Conservation (phyloP, 352 stramenopile genomes). For the Phytophthora hibernalis region DNA sequence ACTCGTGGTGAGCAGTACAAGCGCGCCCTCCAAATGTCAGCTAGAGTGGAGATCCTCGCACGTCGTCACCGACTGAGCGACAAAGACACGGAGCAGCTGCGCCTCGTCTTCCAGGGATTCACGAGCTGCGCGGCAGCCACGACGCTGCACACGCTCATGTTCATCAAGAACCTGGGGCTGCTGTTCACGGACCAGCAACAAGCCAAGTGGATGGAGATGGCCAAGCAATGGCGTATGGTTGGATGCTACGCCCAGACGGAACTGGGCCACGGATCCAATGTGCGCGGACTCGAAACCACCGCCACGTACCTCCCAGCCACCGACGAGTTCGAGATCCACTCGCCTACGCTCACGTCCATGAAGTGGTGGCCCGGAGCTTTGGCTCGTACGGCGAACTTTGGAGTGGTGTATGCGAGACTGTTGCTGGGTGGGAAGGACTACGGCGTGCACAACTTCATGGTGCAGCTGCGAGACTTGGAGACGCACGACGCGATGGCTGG, state of each 20-base stretch:
- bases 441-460: constrained; percentile 97
- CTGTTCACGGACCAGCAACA: constrained; percentile 80
- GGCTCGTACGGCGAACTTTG: constrained; percentile 95
- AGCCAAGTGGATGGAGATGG: constrained; percentile 67
- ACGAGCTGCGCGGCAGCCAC: constrained; percentile 64
- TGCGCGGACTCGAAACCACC: constrained; percentile 94
- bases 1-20: constrained; percentile 71
- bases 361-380: constrained; percentile 98
- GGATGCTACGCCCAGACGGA: constrained; percentile 92
- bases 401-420: constrained; percentile 86
- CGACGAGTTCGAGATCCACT: constrained; percentile 95
- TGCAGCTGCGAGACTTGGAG: constrained; percentile 93
- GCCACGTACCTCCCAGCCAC: constrained; percentile 92
- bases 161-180: constrained; percentile 66
- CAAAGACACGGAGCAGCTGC: constrained; percentile 66
- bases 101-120: constrained; percentile 57
- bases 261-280: constrained; percentile 90
- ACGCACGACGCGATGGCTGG: constrained; percentile 60
- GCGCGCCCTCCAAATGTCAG: constrained; percentile 62
- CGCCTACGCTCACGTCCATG: constrained; percentile 92
- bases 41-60: constrained; percentile 62
- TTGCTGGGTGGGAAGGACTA: constrained; percentile 84
- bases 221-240: constrained; percentile 75
- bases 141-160: constrained; percentile 78
- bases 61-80: constrained; percentile 56